These are phyloP conservation scores for Citrus reticulata DNA, from an alignment of 345 rosid genomes.

Conservation along the genomic window DNA sequence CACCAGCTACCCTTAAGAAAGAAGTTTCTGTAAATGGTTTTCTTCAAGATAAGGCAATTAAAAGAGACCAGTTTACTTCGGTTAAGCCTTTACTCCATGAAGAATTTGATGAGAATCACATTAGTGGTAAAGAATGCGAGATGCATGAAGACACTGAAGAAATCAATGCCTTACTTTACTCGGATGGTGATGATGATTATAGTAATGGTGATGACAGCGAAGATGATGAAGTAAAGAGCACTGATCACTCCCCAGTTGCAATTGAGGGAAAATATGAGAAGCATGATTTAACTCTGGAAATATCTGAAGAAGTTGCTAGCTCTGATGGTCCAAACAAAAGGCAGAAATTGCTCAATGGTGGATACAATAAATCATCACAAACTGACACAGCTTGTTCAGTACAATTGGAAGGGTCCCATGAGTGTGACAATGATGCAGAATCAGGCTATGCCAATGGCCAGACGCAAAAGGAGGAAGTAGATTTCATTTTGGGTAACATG, in stretches of 20 bases:
- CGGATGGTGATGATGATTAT: slow-evolving; percentile 54
- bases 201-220: slow-evolving; percentile 61
- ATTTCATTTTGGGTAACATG: slow-evolving; percentile 29
- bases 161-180: slow-evolving; percentile 84
- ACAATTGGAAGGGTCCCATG: slow-evolving; percentile 21
- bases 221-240: slow-evolving; percentile 88
- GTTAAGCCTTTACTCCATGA: slow-evolving; percentile 24
- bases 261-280: slow-evolving; percentile 33
- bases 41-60: slow-evolving; percentile 23
- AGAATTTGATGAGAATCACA: slow-evolving; percentile 34
- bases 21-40: slow-evolving; percentile 21
- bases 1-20: slow-evolving; percentile 22
- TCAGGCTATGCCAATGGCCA: slow-evolving; percentile 34
- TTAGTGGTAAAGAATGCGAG: slow-evolving; percentile 48
- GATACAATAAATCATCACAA: slow-evolving; percentile 31
- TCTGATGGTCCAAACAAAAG: slow-evolving; percentile 58
- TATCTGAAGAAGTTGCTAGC: slow-evolving; percentile 50
- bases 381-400: slow-evolving; percentile 32
- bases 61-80: slow-evolving; percentile 22
- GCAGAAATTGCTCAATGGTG: slow-evolving; percentile 43
- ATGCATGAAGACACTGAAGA: slow-evolving; percentile 98
- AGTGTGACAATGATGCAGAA: slow-evolving; percentile 29
- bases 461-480: slow-evolving; percentile 28
- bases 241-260: slow-evolving; percentile 72
- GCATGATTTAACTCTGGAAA: slow-evolving; percentile 28